These are phyloP conservation scores for Talaromyces islandicus DNA, from an alignment of 2,329 filamentous ascomycete genomes.

Conservation along the genomic window DNA sequence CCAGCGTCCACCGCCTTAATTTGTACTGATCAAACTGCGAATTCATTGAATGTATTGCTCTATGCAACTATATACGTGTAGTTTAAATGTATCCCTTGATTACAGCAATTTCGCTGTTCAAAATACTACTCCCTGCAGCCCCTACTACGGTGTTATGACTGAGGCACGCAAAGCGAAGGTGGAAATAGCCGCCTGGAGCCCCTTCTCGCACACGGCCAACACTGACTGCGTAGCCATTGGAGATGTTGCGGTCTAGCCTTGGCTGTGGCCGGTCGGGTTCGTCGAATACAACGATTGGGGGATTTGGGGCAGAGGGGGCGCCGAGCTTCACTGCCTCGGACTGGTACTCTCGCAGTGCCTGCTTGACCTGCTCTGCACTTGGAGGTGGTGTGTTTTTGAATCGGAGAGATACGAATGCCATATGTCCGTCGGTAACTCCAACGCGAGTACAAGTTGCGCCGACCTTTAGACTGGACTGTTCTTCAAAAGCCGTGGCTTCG, in stretches of 20 bases:
- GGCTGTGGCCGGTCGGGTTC: slow-evolving; percentile 88
- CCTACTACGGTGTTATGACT: slow-evolving; percentile 93
- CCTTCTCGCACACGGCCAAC: slow-evolving; percentile 59
- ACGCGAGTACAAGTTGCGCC: slow-evolving; percentile 90
- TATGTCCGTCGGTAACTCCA: slow-evolving; percentile 91
- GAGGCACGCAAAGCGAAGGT: slow-evolving; percentile 88
- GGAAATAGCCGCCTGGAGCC: slow-evolving; percentile 74
- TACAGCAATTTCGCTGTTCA: slow-evolving; percentile 89
- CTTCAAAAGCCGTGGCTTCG: slow-evolving; percentile 66
- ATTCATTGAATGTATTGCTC: not conserved
- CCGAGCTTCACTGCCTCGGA: slow-evolving; percentile 77
- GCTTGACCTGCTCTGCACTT: slow-evolving; percentile 67
- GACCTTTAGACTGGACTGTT: slow-evolving; percentile 68
- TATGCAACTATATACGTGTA: slow-evolving; percentile 8
- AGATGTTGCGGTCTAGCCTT: slow-evolving; percentile 77
- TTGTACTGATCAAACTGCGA: not conserved
- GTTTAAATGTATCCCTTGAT: slow-evolving; percentile 74
- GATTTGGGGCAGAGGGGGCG: slow-evolving; percentile 76
- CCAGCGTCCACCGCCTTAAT: not conserved
- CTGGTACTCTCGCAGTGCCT: slow-evolving; percentile 72
- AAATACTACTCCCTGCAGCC: slow-evolving; percentile 88
- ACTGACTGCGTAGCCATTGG: slow-evolving; percentile 37
- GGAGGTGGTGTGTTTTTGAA: slow-evolving; percentile 74
- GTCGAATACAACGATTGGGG: slow-evolving; percentile 82
- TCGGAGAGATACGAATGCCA: slow-evolving; percentile 81